A percentile compares a stretch with the other conserved stretches of the same genome.
phyloP scores from a whole-genome alignment of 2,329 filamentous ascomycete species.

The Trichoderma aggressivum region DNA sequence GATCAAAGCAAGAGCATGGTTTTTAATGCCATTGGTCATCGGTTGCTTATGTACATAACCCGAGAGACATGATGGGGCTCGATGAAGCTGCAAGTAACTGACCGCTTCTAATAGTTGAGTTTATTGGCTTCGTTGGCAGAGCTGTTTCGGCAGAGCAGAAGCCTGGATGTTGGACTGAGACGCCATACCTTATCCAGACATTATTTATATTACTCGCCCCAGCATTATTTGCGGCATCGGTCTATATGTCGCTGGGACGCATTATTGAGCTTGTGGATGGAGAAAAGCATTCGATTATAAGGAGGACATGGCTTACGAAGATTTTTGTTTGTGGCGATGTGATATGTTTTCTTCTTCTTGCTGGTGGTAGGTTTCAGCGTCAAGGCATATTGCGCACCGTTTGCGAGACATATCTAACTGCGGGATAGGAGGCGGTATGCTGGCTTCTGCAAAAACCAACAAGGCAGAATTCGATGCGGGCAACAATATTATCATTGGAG shows the following conservation, averaged over 20 bases:
- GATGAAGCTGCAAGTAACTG: background rate
- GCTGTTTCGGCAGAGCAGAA: background rate
- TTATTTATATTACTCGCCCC: background rate
- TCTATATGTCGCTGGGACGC: background rate
- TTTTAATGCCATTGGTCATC: background rate
- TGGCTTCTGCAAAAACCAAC: background rate
- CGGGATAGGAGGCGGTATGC: background rate
- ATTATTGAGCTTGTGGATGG: background rate
- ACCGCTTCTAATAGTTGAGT: background rate
- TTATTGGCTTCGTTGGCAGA: background rate
- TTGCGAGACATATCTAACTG: background rate
- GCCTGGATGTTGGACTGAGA: background rate
- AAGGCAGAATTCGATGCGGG: background rate
- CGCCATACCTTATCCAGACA: background rate
- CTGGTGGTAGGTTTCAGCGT: background rate
- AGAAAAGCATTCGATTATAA: background rate
- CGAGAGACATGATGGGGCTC: background rate
- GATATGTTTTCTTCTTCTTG: background rate
- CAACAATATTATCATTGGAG: background rate
- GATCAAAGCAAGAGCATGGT: background rate
- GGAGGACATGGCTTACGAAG: background rate
- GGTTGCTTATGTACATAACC: background rate
- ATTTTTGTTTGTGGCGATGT: background rate
- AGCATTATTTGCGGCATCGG: background rate
- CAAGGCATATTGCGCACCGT: background rate